These are phyloP conservation scores for Trypanosoma rangeli DNA, from an alignment of 208 protist species.

Conservation along the genomic window DNA sequence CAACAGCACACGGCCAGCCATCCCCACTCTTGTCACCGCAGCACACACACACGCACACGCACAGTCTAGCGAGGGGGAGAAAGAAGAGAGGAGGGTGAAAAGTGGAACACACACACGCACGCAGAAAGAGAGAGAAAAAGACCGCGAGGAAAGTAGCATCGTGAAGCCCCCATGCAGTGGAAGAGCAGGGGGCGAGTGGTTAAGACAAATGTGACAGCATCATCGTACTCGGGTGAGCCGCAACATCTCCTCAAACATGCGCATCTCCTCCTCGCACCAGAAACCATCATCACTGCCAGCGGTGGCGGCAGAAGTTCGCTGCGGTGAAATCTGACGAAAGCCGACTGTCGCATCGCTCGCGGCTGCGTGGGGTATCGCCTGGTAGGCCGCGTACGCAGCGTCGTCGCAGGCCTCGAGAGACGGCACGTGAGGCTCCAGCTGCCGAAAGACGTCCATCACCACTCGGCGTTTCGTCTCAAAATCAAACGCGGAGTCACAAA, in stretches of 20 bases:
- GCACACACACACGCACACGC: neutral
- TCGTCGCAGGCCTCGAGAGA: slow-evolving; percentile 20
- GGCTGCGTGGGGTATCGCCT: slow-evolving; percentile 7
- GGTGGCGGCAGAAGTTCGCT: slow-evolving; percentile 1
- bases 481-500: slow-evolving; percentile 82
- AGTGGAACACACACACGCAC: too few species aligned
- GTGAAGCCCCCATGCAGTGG: neutral
- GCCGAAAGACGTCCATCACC: slow-evolving; percentile 60
- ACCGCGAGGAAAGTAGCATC: too few species aligned
- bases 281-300: neutral
- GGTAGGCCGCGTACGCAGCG: slow-evolving; percentile 21
- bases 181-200: neutral
- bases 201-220: neutral
- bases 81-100: neutral
- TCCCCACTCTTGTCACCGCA: neutral
- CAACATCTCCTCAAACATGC: slow-evolving; percentile 29
- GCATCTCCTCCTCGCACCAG: slow-evolving; percentile 26
- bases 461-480: slow-evolving; percentile 76
- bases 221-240: neutral
- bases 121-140: neutral
- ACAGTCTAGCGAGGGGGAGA: neutral
- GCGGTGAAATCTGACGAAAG: slow-evolving; percentile 28
- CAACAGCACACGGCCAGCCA: neutral
- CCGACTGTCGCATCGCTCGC: neutral
- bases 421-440: slow-evolving; percentile 55